phyloP scores from a whole-genome alignment of 306 rosid species.

The Malus sylvestris region DNA sequence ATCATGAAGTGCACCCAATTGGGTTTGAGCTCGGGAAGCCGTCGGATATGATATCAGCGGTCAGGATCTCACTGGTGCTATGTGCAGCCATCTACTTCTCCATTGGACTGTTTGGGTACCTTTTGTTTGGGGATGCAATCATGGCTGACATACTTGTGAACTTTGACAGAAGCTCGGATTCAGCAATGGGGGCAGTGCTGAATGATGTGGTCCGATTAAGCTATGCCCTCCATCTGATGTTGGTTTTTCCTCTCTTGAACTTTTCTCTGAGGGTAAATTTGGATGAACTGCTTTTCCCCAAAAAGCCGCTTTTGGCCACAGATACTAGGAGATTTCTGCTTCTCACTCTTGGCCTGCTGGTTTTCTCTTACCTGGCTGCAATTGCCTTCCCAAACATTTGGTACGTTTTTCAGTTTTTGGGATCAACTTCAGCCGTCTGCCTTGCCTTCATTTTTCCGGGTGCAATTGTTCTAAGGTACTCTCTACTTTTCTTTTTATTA shows the following conservation, averaged over 20 bases:
- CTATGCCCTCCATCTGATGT: slow-evolving; percentile 83
- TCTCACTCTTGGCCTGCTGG: slow-evolving; percentile 45
- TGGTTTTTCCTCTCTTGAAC: slow-evolving; percentile 80
- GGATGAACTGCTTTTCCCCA: slow-evolving; percentile 72
- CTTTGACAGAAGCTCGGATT: slow-evolving; percentile 53
- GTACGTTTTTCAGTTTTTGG: slow-evolving; percentile 84
- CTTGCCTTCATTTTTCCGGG: slow-evolving; percentile 92
- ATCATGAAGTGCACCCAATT: slow-evolving; percentile 77
- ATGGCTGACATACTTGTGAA: slow-evolving; percentile 74
- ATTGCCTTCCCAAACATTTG: slow-evolving; percentile 83
- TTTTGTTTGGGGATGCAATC: slow-evolving; percentile 77
- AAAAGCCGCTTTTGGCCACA: slow-evolving; percentile 36
- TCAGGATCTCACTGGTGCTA: slow-evolving; percentile 58
- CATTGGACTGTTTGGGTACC: slow-evolving; percentile 80
- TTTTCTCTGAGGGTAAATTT: slow-evolving; percentile 75
- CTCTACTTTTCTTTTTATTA: not conserved
- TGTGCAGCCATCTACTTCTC: slow-evolving; percentile 59
- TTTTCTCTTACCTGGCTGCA: slow-evolving; percentile 65
- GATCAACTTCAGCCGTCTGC: slow-evolving; percentile 74
- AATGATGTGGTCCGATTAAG: slow-evolving; percentile 65
- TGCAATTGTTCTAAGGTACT: slow-evolving; percentile 66
- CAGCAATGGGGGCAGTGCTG: slow-evolving; percentile 50
- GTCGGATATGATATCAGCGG: slow-evolving; percentile 65
- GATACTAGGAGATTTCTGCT: slow-evolving; percentile 67
- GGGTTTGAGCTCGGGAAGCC: slow-evolving; percentile 69